Evolutionary conservation across 805 yeast species (phyloP), one percentile per base, ranked within the genome.

Genomic region (Candida boleticola): DNA sequence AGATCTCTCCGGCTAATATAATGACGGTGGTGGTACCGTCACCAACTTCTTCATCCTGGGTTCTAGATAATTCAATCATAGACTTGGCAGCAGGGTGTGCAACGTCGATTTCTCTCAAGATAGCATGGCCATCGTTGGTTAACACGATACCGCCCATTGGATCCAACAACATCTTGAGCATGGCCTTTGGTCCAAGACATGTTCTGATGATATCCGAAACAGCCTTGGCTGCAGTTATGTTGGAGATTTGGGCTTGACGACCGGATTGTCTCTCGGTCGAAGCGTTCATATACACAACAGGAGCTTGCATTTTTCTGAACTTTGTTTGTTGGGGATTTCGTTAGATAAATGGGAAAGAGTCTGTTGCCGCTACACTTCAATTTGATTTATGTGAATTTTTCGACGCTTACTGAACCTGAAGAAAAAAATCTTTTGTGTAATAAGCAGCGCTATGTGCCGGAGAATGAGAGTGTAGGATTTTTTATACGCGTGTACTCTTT

Each of bases 11-110:
- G 16, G 99, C 98, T 43, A 92, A 72, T 49, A 93, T 92, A 58
- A 93, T 93, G 41, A 93, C 99, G 6, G 97, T 85, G 20, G 99
- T 93, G 46, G 99, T 90, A 47, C 98, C 98, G 59, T 93, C 99
- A 43, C 99, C 99, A 44, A 80, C 99, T 69, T 92, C 99, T 69
- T 92, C 99, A 61, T 92, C 99, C 71, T 92, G 97, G 5, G 99
- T 90, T 69, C 99, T 80, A 56, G 93, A 82, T 51, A 93, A 78
- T 68, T 93, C 99, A 59, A 93, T 86, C 98, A 93, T 93, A 25
- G 96, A 85, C 68, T 93, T 93, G 36, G 99, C 99, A 3, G 99
- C 99, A 9, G 99, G 99, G 63, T 93, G 99, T 3, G 97, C 89
- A 43, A 86, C 95, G 61, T 92, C 98, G 53, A 93, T 93, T 63